Evolutionary conservation across 345 rosid species (phyloP), one percentile per base, ranked within the genome.

Genomic region (Lepidium africanum): DNA sequence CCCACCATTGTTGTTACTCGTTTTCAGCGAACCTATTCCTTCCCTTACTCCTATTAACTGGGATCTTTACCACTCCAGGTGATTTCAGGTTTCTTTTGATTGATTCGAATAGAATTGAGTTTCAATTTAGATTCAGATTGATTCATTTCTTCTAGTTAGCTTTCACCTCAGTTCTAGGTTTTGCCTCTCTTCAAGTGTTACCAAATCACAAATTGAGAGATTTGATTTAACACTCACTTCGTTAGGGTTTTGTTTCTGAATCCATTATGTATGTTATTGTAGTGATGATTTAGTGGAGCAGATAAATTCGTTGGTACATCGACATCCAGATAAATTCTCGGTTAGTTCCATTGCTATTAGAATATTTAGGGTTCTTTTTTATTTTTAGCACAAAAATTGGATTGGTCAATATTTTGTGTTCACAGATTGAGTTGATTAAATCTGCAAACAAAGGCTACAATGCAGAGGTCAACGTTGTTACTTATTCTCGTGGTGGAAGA

Each of bases 61-160:
- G 59, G 96, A 87, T 85, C 92, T 89, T 64, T 89, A 89, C 67
- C 92, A 84, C 75, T 85, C 91, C 77, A 87, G 96, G 96, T 83
- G 4, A 38, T 12, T 70, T 25, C 7, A 36, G 36, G 23, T 63
- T 63, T 13, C 7, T 35, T 56, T 3, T 8, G 10, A 17, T 5
- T 30, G 12, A 9, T 16, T 56, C 8, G 25, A 35, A 21, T 17
- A 0, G 16, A 45, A 9, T 62, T 13, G n/a, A 41, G 16, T 21
- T 43, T 23, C 12, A 9, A 11, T 37, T 56, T 13, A 41, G n/a
- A 59, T 41, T 59, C 2, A 15, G 8, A 54, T 27, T 14, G 5
- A 12, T 11, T 50, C 1, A 30, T 30, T 30, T 30, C 33, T 50
- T 33, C 3, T 48, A 48, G 9, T 25, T 50, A 23, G 14, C 21